Evolutionary conservation across 768 basidiomycete species (phyloP).

Genomic region (Cyclocybe cylindracea): DNA sequence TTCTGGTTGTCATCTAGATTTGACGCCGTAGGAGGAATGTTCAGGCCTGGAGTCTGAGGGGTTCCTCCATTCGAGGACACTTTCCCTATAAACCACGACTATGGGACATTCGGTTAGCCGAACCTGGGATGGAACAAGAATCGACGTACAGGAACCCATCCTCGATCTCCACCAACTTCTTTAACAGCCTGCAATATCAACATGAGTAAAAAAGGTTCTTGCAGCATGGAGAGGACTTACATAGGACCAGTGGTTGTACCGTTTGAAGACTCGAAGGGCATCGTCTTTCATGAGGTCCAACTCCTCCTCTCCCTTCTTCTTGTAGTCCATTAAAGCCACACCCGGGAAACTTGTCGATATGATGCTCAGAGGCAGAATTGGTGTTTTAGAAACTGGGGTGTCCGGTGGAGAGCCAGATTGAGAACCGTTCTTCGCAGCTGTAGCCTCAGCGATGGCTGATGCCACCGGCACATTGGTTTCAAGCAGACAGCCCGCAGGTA

Average conservation of each 20-base stretch:
- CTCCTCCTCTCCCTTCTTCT: slow-evolving; percentile 92
- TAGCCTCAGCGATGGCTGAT: slow-evolving; percentile 82
- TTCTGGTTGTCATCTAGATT: slow-evolving; percentile 43
- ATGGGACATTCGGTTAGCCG: slow-evolving; percentile 13
- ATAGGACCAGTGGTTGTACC: slow-evolving; percentile 98
- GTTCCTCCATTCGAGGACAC: slow-evolving; percentile 54
- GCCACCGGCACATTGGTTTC: slow-evolving; percentile 93
- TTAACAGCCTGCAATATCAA: slow-evolving; percentile 72
- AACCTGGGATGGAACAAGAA: neutral
- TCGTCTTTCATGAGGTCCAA: slow-evolving; percentile 89
- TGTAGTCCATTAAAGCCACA: slow-evolving; percentile 94
- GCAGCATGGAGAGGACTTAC: slow-evolving; percentile 38
- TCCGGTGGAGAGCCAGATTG: slow-evolving; percentile 36
- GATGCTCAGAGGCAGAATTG: slow-evolving; percentile 88
- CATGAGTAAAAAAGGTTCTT: slow-evolving; percentile 5
- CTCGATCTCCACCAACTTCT: slow-evolving; percentile 89
- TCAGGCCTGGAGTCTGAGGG: slow-evolving; percentile 45
- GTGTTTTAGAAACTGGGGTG: slow-evolving; percentile 58
- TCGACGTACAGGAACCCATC: slow-evolving; percentile 86
- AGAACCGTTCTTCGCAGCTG: slow-evolving; percentile 54
- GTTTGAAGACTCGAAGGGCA: slow-evolving; percentile 88
- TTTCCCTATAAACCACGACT: slow-evolving; percentile 97
- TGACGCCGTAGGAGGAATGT: slow-evolving; percentile 31
- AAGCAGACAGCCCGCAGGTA: slow-evolving; percentile 94
- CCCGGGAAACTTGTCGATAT: slow-evolving; percentile 98